Evolutionary conservation across 73 alveolate species (phyloP).

Genomic region (Paramecium biaurelia): DNA sequence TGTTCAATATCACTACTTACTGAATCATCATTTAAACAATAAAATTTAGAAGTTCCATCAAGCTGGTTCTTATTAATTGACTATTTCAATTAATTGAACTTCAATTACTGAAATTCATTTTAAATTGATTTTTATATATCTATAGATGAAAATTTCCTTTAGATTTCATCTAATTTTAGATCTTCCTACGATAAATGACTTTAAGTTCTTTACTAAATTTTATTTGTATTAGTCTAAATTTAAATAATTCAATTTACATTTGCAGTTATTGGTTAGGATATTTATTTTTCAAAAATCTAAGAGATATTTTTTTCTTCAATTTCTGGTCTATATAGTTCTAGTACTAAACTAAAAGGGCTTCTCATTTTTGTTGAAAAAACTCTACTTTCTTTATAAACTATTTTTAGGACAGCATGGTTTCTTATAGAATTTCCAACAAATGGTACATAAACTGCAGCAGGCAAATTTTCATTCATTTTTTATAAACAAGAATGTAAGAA

Average conservation of each 20-base stretch:
- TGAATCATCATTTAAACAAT: neutral
- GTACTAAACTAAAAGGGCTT: slow-evolving; percentile 71
- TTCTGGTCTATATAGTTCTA: slow-evolving; percentile 70
- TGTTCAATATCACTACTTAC: neutral
- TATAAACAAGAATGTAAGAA: neutral
- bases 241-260: neutral
- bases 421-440: slow-evolving; percentile 64
- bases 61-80: neutral
- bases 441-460: slow-evolving; percentile 77
- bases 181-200: neutral
- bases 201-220: neutral
- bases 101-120: neutral
- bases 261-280: neutral
- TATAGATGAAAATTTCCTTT: neutral
- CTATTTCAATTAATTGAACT: neutral
- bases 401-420: slow-evolving; percentile 67
- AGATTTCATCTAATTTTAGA: neutral
- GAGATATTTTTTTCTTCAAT: slow-evolving; percentile 36
- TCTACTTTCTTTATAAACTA: slow-evolving; percentile 68
- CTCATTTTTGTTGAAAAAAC: slow-evolving; percentile 71
- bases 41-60: neutral
- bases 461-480: slow-evolving; percentile 65
- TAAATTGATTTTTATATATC: neutral
- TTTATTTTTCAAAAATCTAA: neutral
- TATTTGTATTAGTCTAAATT: neutral